Conservation (phyloP, 768 basidiomycete species). For the Trametes cubensis region DNA sequence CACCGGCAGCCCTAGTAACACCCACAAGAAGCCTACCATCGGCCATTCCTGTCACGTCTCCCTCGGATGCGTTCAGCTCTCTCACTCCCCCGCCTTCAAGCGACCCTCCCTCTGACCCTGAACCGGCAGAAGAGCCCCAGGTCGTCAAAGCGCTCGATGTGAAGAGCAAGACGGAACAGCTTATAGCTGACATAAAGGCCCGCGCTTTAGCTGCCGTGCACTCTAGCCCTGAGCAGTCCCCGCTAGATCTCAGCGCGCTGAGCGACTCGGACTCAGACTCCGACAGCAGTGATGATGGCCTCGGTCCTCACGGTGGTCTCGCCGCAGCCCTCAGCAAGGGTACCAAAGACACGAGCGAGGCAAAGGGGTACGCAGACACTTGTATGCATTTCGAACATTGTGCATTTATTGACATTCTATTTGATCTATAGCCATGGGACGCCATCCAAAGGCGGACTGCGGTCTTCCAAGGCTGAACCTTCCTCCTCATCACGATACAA, state of each 20-base stretch:
- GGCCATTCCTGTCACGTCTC: background rate
- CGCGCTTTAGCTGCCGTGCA: conserved; percentile 47
- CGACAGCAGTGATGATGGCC: conserved; percentile 46
- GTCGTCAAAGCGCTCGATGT: conserved; percentile 32
- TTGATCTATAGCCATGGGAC: background rate
- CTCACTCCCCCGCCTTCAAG: conserved; percentile 32
- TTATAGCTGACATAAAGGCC: conserved; percentile 70
- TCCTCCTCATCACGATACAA: conserved; percentile 21
- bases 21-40: background rate
- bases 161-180: conserved; percentile 51
- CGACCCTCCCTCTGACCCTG: conserved; percentile 19
- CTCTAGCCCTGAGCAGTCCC: conserved; percentile 47
- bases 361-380: conserved; percentile 2
- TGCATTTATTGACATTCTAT: conserved; percentile 4
- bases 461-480: background rate
- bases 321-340: background rate
- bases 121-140: conserved; percentile 36
- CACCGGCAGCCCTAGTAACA: background rate
- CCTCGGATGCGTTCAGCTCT: conserved; percentile 25
- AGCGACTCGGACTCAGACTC: conserved; percentile 37
- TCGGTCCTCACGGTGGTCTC: conserved; percentile 32
- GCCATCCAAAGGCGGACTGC: background rate
- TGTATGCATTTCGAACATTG: background rate
- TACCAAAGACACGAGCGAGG: conserved; percentile 19
- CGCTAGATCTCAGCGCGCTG: conserved; percentile 41